Base-by-base conservation (phyloP, 2,329 filamentous ascomycete species). In the Phialophora macrospora region DNA sequence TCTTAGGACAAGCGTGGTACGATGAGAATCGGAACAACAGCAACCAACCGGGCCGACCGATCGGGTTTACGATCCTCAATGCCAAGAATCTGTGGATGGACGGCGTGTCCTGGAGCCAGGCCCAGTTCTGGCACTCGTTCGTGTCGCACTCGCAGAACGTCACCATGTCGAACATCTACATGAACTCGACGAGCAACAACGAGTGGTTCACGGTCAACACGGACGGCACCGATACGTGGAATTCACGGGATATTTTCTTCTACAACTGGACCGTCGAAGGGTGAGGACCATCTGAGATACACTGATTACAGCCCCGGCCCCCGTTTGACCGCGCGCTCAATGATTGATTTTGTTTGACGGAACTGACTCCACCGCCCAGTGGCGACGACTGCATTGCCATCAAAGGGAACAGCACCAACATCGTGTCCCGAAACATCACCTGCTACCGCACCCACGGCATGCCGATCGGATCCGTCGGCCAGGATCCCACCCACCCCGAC, bases 381-480 rank as follows among this genome's bases (percentile, higher is more conserved):
- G 86, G 85, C 41, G 88, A 90, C 73, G 85, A 92, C 74, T 91
- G 89, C 66, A 87, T 91, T 12, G 88, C 87, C 0, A 91, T 91
- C 82, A 91, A 91, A 76, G 88, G 88, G 20, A 91, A 91, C 75
- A 87, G 84, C 71, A 90, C 87, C 51, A 83, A 90, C 68, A 85
- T 91, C 7, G 75, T 91, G 3, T 84, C 91, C 4, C 88, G 91
- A 74, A 87, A 88, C 67, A 77, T 91, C 3, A 77, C 80, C 65
- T 91, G 89, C 77, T 88, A 88, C 72, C 88, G 88, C 38, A 90
- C 87, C 2, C 89, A 91, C 72, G 89, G 89, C 46, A 90, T 91
- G 70, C 88, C 85, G 9, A 87, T 91, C n/a, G 89, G 89, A 7
- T 90, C 87, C 0, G 79, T 91, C 0, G 89, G 89, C 24, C 88